phyloP scores from a whole-genome alignment of 495 filamentous ascomycete genomes.

The Hamigera avellanea region DNA sequence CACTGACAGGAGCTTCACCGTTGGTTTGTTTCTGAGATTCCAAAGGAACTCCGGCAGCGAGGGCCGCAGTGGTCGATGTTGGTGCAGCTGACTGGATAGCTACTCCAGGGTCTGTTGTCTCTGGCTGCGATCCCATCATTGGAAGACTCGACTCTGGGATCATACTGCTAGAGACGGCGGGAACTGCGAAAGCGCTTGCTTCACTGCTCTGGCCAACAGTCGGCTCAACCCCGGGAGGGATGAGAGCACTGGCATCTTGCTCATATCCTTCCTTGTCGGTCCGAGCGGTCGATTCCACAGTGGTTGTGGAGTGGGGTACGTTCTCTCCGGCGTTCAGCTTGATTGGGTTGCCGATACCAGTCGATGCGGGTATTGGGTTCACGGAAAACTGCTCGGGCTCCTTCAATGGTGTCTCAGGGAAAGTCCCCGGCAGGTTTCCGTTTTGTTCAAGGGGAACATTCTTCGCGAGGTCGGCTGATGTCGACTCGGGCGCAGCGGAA shows the following conservation, averaged over 20 bases:
- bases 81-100: constrained; percentile 59
- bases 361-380: constrained; percentile 60
- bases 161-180: constrained; percentile 49
- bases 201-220: constrained; percentile 2
- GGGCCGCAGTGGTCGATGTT: constrained; percentile 56
- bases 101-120: constrained; percentile 34
- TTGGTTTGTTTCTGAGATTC: constrained; percentile 33
- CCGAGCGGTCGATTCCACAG: constrained; percentile 46
- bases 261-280: constrained; percentile 80
- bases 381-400: constrained; percentile 51
- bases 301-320: constrained; percentile 52
- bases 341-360: constrained; percentile 69
- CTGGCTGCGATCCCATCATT: constrained; percentile 36
- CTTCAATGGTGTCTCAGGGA: constrained; percentile 63
- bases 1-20: constrained; percentile 26
- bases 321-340: constrained; percentile 67
- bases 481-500: constrained; percentile 46
- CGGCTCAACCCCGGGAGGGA: constrained; percentile 24
- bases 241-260: constrained; percentile 47
- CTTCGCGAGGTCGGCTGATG: constrained; percentile 53
- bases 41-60: constrained; percentile 60
- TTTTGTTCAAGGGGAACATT: constrained; percentile 48
- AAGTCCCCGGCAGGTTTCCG: constrained; percentile 56
- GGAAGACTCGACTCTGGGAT: constrained; percentile 85
- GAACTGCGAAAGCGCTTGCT: constrained; percentile 39